These are phyloP conservation scores for Phyllosticta capitalensis DNA, from an alignment of 2,329 filamentous ascomycete species.

Conservation along the genomic window DNA sequence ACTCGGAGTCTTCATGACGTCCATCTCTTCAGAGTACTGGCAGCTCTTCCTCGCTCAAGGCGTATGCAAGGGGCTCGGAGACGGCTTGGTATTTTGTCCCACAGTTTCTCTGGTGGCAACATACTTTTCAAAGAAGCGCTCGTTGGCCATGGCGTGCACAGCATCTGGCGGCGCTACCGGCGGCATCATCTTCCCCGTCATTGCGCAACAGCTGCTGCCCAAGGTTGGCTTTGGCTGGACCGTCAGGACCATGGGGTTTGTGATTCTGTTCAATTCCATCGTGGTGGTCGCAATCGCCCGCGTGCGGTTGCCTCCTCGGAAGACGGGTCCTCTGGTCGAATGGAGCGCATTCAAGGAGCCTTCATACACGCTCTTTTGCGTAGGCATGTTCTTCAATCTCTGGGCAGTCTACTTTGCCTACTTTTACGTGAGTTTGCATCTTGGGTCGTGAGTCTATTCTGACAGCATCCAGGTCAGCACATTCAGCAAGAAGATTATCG, in stretches of 20 bases:
- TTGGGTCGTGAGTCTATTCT: neutral
- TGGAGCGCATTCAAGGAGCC: conserved; percentile 47
- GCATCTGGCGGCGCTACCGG: conserved; percentile 13
- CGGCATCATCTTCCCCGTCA: conserved; percentile 16
- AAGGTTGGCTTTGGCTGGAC: conserved; percentile 17
- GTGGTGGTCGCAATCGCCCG: conserved; percentile 27
- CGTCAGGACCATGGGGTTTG: conserved; percentile 30
- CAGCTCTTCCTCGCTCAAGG: conserved; percentile 42
- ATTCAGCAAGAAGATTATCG: conserved; percentile 17
- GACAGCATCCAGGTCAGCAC: conserved; percentile 1
- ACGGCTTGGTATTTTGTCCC: conserved; percentile 33
- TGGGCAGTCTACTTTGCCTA: conserved; percentile 46
- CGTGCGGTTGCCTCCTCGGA: conserved; percentile 36
- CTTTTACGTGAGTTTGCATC: conserved; percentile 40
- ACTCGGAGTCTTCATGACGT: conserved; percentile 36
- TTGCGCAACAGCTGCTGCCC: conserved; percentile 13
- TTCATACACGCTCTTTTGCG: conserved; percentile 40
- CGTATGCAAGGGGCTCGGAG: conserved; percentile 37
- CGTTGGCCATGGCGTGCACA: conserved; percentile 24
- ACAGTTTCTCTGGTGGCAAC: conserved; percentile 28
- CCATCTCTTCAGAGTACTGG: conserved; percentile 34
- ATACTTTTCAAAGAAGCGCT: conserved; percentile 25
- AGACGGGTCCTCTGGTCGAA: conserved; percentile 42
- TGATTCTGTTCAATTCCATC: conserved; percentile 26
- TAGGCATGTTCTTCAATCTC: conserved; percentile 36